Evolutionary conservation across 2,329 filamentous ascomycete species (phyloP).

Genomic region (Penicillium sp.): DNA sequence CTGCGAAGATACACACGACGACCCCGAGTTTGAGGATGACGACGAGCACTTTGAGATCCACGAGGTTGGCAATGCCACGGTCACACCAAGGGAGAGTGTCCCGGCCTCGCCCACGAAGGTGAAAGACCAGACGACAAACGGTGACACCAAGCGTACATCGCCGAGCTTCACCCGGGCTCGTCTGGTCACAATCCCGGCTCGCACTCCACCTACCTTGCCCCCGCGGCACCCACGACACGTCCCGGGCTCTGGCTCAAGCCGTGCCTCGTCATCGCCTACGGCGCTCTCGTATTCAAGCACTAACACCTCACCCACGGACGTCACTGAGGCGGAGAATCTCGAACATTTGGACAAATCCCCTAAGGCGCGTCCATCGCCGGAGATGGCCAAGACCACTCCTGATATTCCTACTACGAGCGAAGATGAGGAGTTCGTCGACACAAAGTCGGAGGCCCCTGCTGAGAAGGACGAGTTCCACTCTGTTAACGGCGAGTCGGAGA

Average conservation of each 20-base stretch:
- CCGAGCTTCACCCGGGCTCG: constrained; percentile 66
- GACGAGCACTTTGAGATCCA: constrained; percentile 31
- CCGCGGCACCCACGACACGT: constrained; percentile 55
- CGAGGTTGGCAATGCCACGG: constrained; percentile 47
- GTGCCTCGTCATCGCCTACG: constrained; percentile 21
- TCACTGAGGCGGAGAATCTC: constrained; percentile 16
- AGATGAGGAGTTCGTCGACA: constrained; percentile 20
- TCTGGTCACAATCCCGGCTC: constrained; percentile 71
- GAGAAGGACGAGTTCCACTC: constrained; percentile 39
- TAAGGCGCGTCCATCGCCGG: constrained; percentile 8
- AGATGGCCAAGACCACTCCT: constrained; percentile 15
- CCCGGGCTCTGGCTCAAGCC: constrained; percentile 19
- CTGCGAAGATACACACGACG: constrained; percentile 10
- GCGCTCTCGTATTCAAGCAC: constrained; percentile 20
- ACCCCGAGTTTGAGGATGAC: constrained; percentile 13
- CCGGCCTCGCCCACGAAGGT: constrained; percentile 15
- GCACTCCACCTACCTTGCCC: constrained; percentile 64
- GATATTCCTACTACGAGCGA: constrained; percentile 15
- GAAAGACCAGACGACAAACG: constrained; percentile 44
- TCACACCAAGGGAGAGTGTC: constrained; percentile 41
- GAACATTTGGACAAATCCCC: constrained; percentile 12
- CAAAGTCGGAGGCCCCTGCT: neutral
- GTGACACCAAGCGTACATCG: constrained; percentile 53
- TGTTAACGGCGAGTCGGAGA: constrained; percentile 26
- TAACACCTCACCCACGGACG: constrained; percentile 19